These are phyloP conservation scores for Candida pseudofarinosa DNA, from an alignment of 805 yeast genomes.

Conservation along the genomic window DNA sequence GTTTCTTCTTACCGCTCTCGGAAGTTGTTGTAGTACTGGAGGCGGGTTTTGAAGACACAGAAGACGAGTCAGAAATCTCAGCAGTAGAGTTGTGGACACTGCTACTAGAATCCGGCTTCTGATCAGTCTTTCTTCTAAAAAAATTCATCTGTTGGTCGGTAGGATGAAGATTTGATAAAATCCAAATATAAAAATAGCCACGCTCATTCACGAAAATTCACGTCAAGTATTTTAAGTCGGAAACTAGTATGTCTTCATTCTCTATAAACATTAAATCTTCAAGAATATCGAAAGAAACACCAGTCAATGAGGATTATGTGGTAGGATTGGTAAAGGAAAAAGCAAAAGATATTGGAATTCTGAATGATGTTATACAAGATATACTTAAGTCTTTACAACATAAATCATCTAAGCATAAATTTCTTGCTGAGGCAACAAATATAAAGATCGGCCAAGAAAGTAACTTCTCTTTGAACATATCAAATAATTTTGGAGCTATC, in stretches of 20 bases:
- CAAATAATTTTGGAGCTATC: conserved; percentile 45
- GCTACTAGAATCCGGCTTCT: conserved; percentile 1
- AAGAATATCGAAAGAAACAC: conserved; percentile 14
- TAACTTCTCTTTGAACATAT: conserved; percentile 19
- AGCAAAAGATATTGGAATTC: conserved; percentile 1
- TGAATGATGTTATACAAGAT: conserved; percentile 22
- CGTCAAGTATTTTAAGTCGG: neutral
- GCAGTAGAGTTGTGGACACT: neutral
- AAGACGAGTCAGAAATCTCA: conserved; percentile 9
- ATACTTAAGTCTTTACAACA: conserved; percentile 33
- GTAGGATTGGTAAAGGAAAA: conserved; percentile 7
- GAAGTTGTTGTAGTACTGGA: conserved; percentile 5
- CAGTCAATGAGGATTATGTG: conserved; percentile 15
- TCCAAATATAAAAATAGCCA: no score
- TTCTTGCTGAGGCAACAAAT: conserved; percentile 43
- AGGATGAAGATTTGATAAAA: no score
- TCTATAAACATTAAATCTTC: conserved; percentile 6
- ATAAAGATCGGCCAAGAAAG: conserved; percentile 19
- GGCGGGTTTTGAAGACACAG: conserved; percentile 15
- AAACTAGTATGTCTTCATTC: neutral
- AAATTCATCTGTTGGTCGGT: conserved; percentile 11
- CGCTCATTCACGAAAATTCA: neutral
- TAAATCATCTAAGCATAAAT: conserved; percentile 55
- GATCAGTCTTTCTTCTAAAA: conserved; percentile 12
- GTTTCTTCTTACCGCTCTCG: conserved; percentile 12